Conservation (phyloP, 257 asterid species). For the Ligustrum vulgare region DNA sequence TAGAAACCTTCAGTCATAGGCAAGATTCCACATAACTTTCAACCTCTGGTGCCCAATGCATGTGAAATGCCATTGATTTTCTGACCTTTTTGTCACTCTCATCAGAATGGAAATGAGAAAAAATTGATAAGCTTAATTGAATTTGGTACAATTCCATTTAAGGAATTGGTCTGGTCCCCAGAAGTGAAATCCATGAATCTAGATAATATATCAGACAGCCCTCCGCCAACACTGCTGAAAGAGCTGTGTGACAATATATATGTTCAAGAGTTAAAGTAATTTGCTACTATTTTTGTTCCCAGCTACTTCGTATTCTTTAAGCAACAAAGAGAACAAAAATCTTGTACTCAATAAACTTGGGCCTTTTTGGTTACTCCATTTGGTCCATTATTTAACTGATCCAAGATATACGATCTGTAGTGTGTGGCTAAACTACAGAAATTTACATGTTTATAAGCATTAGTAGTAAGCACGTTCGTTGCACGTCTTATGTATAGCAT, state of each 20-base stretch:
- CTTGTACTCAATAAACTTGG: neutral
- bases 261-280: too few species aligned
- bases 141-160: constrained; percentile 34
- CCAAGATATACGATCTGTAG: too few species aligned
- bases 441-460: too few species aligned
- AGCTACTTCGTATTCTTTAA: neutral
- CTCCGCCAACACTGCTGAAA: neutral
- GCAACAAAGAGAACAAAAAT: neutral
- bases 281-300: neutral
- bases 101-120: constrained; percentile 21
- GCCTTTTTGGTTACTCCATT: too few species aligned
- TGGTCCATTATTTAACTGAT: too few species aligned
- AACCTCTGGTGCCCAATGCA: constrained; percentile 30
- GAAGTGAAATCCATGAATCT: constrained; percentile 36
- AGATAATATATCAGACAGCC: neutral
- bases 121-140: constrained; percentile 17
- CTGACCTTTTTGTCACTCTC: constrained; percentile 31
- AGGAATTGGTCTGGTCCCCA: constrained; percentile 34
- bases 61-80: constrained; percentile 44
- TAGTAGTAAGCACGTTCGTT: too few species aligned
- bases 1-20: constrained; percentile 32
- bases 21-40: constrained; percentile 45
- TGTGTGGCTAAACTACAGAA: too few species aligned
- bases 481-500: too few species aligned
- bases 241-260: neutral